A percentile compares a stretch with the other conserved stretches of the same genome.
Evolutionary conservation across 164 flowering plant species (phyloP).

Genomic region (Chloranthus sessilifolius): DNA sequence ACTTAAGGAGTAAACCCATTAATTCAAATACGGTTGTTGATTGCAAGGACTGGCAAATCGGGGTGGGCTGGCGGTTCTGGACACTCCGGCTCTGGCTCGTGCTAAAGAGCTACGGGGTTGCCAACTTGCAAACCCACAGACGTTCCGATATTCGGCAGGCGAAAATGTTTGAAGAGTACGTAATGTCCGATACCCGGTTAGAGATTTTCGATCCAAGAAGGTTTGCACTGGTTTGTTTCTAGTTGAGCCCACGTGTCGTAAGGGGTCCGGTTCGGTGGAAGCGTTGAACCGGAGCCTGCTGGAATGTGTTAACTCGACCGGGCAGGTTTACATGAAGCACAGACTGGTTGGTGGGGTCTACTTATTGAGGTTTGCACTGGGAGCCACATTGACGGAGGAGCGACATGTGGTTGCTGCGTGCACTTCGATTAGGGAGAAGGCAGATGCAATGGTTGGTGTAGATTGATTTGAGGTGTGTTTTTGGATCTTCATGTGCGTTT

Average conservation of each 20-base stretch:
- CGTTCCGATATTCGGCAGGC: slow-evolving; percentile 17
- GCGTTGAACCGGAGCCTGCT: slow-evolving; percentile 14
- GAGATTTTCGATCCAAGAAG: slow-evolving; percentile 20
- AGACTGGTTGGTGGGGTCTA: slow-evolving; percentile 33
- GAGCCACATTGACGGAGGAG: slow-evolving; percentile 47
- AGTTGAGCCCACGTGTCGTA: background rate
- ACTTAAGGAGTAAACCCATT: slow-evolving; percentile 1
- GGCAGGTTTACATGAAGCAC: slow-evolving; percentile 21
- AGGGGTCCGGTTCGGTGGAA: background rate
- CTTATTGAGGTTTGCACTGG: slow-evolving; percentile 52
- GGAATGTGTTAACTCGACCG: slow-evolving; percentile 22
- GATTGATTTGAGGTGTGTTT: too few species aligned
- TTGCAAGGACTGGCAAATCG: slow-evolving; percentile 18
- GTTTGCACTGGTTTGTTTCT: slow-evolving; percentile 25
- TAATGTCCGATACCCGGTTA: slow-evolving; percentile 9
- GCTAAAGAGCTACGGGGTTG: slow-evolving; percentile 8
- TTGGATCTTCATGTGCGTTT: too few species aligned
- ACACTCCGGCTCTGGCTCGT: slow-evolving; percentile 8
- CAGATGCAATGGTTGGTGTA: slow-evolving; percentile 27
- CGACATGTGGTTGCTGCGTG: slow-evolving; percentile 47
- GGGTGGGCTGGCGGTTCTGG: slow-evolving; percentile 3
- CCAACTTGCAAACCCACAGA: slow-evolving; percentile 11
- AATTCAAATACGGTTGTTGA: slow-evolving; percentile 11
- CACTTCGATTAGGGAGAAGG: slow-evolving; percentile 40
- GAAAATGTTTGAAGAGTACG: slow-evolving; percentile 8